Conservation (phyloP, 495 filamentous ascomycete species). For the Recurvomyces mirabilis region DNA sequence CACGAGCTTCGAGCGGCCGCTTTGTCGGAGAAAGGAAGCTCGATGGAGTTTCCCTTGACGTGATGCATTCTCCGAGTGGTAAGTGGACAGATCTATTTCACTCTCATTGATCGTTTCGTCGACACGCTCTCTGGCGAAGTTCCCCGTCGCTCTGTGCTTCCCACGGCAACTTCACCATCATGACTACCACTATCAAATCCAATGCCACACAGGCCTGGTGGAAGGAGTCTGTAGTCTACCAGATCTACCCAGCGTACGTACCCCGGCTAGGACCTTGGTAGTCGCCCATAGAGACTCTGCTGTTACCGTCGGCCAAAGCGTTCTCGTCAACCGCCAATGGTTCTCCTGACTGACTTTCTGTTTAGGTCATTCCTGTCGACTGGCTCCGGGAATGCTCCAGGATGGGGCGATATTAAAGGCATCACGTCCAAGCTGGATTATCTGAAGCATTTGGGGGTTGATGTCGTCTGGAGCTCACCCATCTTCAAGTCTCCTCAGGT, state of each 20-base stretch:
- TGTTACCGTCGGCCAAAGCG: too few relatives aligned
- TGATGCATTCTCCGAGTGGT: too few relatives aligned
- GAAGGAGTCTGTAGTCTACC: slow-evolving; percentile 34
- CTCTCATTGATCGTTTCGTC: too few relatives aligned
- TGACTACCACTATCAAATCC: slow-evolving; percentile 9
- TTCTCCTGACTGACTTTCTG: too few relatives aligned
- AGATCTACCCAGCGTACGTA: slow-evolving; percentile 34
- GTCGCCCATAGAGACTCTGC: too few relatives aligned
- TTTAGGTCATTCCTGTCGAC: slow-evolving; percentile 32
- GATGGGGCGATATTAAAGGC: slow-evolving; percentile 33
- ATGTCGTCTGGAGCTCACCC: slow-evolving; percentile 33
- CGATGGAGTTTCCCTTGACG: too few relatives aligned
- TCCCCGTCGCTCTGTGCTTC: background rate
- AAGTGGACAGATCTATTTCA: too few relatives aligned
- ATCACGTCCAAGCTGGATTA: slow-evolving; percentile 33
- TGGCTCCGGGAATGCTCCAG: slow-evolving; percentile 21
- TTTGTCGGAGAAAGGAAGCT: too few relatives aligned
- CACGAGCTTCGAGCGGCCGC: too few relatives aligned
- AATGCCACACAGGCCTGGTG: slow-evolving; percentile 28
- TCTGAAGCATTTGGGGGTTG: slow-evolving; percentile 30
- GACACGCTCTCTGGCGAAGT: too few relatives aligned
- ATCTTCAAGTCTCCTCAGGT: slow-evolving; percentile 33
- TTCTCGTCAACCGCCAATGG: too few relatives aligned
- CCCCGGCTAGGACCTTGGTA: too few relatives aligned
- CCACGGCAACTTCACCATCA: background rate